These are phyloP conservation scores for Tremella mesenterica DNA, from an alignment of 768 basidiomycete genomes.

Conservation along the genomic window DNA sequence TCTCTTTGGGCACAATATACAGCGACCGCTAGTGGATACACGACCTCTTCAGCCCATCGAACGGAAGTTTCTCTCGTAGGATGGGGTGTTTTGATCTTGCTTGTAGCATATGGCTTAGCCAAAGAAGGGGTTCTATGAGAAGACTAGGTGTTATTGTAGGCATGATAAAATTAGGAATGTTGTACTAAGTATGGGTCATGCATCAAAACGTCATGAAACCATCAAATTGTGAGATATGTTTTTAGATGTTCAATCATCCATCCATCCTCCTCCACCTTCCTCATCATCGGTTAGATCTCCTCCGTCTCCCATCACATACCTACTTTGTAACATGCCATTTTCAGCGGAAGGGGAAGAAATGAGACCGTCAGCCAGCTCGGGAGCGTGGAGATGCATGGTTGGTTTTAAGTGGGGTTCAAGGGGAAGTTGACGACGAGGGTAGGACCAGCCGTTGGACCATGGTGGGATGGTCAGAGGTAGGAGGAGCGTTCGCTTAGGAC, in stretches of 20 bases:
- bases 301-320: slow-evolving; percentile 34
- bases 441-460: slow-evolving; percentile 65
- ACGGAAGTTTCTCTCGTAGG: not conserved
- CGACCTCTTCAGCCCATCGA: not conserved
- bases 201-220: too few relatives aligned
- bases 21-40: slow-evolving; percentile 3
- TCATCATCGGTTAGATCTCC: slow-evolving; percentile 82
- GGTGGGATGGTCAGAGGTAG: slow-evolving; percentile 71
- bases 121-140: too few relatives aligned
- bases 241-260: slow-evolving; percentile 18
- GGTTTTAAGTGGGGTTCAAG: slow-evolving; percentile 7
- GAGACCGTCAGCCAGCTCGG: slow-evolving; percentile 28
- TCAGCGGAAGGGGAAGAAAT: slow-evolving; percentile 54
- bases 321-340: slow-evolving; percentile 51
- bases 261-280: slow-evolving; percentile 43
- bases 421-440: slow-evolving; percentile 24
- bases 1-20: slow-evolving; percentile 3
- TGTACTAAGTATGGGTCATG: too few relatives aligned
- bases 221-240: too few relatives aligned
- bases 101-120: not conserved
- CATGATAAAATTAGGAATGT: too few relatives aligned
- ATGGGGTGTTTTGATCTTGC: not conserved
- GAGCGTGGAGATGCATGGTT: slow-evolving; percentile 16
- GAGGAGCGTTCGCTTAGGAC: slow-evolving; percentile 68
- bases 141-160: too few relatives aligned